Base-by-base conservation (phyloP, 1,284 basidiomycete genomes). In the Hemileia vastatrix region DNA sequence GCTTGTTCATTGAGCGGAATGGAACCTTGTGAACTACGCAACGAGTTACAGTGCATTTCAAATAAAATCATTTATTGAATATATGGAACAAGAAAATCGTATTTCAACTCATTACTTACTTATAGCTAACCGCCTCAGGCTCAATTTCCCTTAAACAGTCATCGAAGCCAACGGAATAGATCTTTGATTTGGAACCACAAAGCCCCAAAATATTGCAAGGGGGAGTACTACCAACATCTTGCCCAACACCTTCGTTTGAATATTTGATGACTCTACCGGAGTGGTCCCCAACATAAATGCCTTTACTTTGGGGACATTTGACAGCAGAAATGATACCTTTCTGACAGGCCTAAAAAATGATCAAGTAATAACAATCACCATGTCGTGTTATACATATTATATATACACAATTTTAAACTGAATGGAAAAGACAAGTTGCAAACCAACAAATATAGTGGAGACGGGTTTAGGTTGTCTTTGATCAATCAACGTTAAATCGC, bases 401-500 rank as follows among this genome's bases (percentile, higher is more conserved):
- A n/a, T n/a, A n/a, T n/a, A n/a, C n/a, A n/a, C n/a, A n/a, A n/a
- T 24, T 18, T 40, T 8, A 2, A 18, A 43, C 13, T 52, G 8
- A 53, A 24, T 13, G 19, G 24, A 59, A 15, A 33, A 58, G 49
- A 1, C 19, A 23, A n/a, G n/a, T n/a, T n/a, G n/a, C n/a, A 9
- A 23, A 49, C 63, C 43, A 27, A 43, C 60, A 56, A 56, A 56
- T 11, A 63, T 63, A 64, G 54, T 63, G 32, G 55, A 51, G 59
- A 60, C 66, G 65, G 24, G 54, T 56, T 82, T 79, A 0, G 81
- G 81, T 9, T 80, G 80, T 44, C 89, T 81, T 18, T 83, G 82
- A 75, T 96, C 93, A 73, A 94, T 85, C 18, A 95, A 74, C 71
- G 88, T 91, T 58, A 99, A 80, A 59, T 84, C 82, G 15, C 94